These are phyloP conservation scores for Lepidopterella palustris DNA, from an alignment of 495 filamentous ascomycete species.

Conservation along the genomic window DNA sequence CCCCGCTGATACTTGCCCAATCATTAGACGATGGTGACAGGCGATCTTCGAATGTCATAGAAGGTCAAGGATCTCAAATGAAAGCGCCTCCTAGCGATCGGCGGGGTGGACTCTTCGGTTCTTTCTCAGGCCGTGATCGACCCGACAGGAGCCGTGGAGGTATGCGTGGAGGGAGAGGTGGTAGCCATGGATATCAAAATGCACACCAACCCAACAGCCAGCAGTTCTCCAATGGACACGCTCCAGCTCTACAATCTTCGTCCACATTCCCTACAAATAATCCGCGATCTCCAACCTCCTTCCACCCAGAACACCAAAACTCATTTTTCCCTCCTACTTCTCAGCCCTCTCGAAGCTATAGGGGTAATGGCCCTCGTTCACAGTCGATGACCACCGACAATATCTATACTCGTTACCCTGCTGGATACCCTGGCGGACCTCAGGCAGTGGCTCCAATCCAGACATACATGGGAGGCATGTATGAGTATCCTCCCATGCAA, in stretches of 20 bases:
- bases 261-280: slow-evolving; percentile 13
- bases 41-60: slow-evolving; percentile 3
- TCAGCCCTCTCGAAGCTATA: slow-evolving; percentile 11
- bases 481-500: slow-evolving; percentile 40
- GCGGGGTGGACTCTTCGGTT: slow-evolving; percentile 6
- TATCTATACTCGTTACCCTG: slow-evolving; percentile 27
- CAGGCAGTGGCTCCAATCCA: slow-evolving; percentile 25
- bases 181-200: slow-evolving; percentile 17
- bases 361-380: slow-evolving; percentile 27
- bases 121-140: slow-evolving; percentile 22
- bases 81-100: slow-evolving; percentile 13
- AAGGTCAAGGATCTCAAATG: slow-evolving; percentile 9
- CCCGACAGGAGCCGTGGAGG: slow-evolving; percentile 26
- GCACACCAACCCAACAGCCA: slow-evolving; percentile 10
- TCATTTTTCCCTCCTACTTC: slow-evolving; percentile 10
- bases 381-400: slow-evolving; percentile 34
- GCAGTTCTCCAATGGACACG: slow-evolving; percentile 26
- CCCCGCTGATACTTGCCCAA: neutral
- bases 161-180: slow-evolving; percentile 25
- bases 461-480: slow-evolving; percentile 26
- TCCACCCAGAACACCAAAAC: slow-evolving; percentile 23
- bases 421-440: slow-evolving; percentile 21
- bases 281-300: slow-evolving; percentile 16
- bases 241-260: slow-evolving; percentile 8
- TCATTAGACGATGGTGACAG: slow-evolving; percentile 15